These are phyloP conservation scores for Debaryomyces tyrocola DNA, from an alignment of 805 yeast genomes.

Conservation along the genomic window DNA sequence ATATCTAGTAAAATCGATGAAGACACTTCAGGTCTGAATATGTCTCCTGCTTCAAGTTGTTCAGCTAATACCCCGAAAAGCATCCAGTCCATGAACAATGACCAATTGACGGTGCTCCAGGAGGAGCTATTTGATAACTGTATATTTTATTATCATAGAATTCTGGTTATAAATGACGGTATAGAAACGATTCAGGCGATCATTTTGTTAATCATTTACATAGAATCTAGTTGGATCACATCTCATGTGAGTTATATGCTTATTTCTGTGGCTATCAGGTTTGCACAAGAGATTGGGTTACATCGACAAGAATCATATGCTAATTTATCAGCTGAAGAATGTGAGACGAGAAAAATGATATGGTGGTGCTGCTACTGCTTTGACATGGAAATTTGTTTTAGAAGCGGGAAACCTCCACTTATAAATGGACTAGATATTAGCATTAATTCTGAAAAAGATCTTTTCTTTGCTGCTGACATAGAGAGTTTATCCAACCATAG, in stretches of 20 bases:
- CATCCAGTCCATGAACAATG: not conserved
- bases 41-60: not conserved
- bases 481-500: no score
- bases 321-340: constrained; percentile 21
- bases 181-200: constrained; percentile 51
- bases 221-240: constrained; percentile 29
- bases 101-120: not conserved
- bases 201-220: constrained; percentile 44
- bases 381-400: constrained; percentile 39
- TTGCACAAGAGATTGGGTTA: constrained; percentile 42
- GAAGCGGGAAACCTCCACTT: constrained; percentile 41
- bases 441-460: constrained; percentile 22
- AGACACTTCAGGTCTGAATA: constrained; percentile 1
- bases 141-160: constrained; percentile 52
- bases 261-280: constrained; percentile 34
- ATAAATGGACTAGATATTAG: constrained; percentile 33
- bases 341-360: constrained; percentile 21
- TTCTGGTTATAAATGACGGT: constrained; percentile 52
- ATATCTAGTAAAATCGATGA: constrained; percentile 21
- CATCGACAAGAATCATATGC: constrained; percentile 34
- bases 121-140: constrained; percentile 3
- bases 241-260: constrained; percentile 30
- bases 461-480: not conserved
- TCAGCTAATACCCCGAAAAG: constrained; percentile 1
- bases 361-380: constrained; percentile 40